Percentiles rank a stretch among this genome's conserved stretches.
phyloP scores from a whole-genome alignment of 495 filamentous ascomycete species.

The Stereocaulon alpinum region DNA sequence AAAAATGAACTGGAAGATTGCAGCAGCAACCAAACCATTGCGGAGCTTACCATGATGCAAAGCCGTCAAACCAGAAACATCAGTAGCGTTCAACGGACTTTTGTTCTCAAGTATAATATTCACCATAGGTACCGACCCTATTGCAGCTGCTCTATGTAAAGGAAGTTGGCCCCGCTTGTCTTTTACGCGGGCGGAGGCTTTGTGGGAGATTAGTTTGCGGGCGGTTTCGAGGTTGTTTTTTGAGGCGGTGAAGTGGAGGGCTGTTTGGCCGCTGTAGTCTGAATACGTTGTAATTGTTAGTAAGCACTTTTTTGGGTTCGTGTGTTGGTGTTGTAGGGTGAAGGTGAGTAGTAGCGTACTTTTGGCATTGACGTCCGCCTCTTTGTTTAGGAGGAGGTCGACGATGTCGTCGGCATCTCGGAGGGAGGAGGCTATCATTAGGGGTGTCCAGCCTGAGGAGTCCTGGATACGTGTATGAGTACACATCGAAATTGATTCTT shows the following conservation, averaged over 20 bases:
- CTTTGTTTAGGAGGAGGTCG: slow-evolving; percentile 67
- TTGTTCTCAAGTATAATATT: slow-evolving; percentile 62
- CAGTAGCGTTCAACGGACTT: slow-evolving; percentile 80
- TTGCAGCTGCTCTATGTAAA: slow-evolving; percentile 82
- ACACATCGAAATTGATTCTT: not conserved
- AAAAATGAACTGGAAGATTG: too few species aligned
- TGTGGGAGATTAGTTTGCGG: slow-evolving; percentile 61
- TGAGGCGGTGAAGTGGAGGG: slow-evolving; percentile 83
- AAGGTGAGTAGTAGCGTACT: slow-evolving; percentile 38
- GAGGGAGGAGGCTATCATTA: slow-evolving; percentile 86
- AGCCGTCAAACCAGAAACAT: slow-evolving; percentile 71
- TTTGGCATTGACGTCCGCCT: slow-evolving; percentile 71
- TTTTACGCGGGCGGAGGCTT: slow-evolving; percentile 71
- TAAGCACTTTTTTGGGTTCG: too few species aligned
- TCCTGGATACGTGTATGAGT: slow-evolving; percentile 41
- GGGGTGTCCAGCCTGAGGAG: slow-evolving; percentile 81
- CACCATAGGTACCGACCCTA: slow-evolving; percentile 78
- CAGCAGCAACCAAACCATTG: too few species aligned
- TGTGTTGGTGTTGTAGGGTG: too few species aligned
- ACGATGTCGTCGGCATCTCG: slow-evolving; percentile 43
- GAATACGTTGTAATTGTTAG: not conserved
- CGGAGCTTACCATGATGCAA: slow-evolving; percentile 89
- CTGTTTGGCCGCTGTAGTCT: slow-evolving; percentile 44
- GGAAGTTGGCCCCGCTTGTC: slow-evolving; percentile 80
- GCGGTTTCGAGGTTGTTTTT: slow-evolving; percentile 77